phyloP scores from a whole-genome alignment of 2,329 filamentous ascomycete genomes.

The Aspergillus thermomutatus region DNA sequence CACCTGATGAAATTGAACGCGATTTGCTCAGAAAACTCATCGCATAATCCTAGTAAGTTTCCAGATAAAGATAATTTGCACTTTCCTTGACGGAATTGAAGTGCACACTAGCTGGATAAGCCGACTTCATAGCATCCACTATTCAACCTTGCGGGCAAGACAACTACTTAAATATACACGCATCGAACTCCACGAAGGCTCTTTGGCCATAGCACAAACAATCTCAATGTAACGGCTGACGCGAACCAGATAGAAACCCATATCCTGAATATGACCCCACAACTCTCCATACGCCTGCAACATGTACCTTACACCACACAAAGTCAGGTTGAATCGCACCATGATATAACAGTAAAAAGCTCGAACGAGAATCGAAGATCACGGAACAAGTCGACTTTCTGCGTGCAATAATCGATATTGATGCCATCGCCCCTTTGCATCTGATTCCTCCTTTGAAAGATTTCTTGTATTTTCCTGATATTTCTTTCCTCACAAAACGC shows the following conservation, averaged over 20 bases:
- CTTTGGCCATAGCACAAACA: background rate
- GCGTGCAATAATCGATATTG: background rate
- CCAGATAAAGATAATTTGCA: background rate
- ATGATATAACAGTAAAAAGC: constrained; percentile 4
- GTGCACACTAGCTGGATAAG: background rate
- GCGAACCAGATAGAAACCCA: background rate
- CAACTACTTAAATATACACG: constrained; percentile 2
- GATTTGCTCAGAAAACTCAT: background rate
- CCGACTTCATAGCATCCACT: background rate
- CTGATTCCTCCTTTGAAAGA: background rate
- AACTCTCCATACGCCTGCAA: constrained; percentile 11
- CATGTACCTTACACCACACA: background rate
- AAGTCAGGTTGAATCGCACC: constrained; percentile 1
- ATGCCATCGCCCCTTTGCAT: background rate
- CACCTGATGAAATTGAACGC: background rate
- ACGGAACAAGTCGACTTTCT: background rate
- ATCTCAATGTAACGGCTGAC: background rate
- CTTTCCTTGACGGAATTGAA: background rate
- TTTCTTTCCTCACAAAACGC: background rate
- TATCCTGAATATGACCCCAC: constrained; percentile 10
- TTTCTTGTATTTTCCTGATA: background rate
- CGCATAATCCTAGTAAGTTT: background rate
- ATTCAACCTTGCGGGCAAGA: background rate
- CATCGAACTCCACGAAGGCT: background rate
- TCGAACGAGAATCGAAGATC: constrained; percentile 2